Conservation (phyloP, 176 grass and related monocot genomes). For the Avena atlantica region DNA sequence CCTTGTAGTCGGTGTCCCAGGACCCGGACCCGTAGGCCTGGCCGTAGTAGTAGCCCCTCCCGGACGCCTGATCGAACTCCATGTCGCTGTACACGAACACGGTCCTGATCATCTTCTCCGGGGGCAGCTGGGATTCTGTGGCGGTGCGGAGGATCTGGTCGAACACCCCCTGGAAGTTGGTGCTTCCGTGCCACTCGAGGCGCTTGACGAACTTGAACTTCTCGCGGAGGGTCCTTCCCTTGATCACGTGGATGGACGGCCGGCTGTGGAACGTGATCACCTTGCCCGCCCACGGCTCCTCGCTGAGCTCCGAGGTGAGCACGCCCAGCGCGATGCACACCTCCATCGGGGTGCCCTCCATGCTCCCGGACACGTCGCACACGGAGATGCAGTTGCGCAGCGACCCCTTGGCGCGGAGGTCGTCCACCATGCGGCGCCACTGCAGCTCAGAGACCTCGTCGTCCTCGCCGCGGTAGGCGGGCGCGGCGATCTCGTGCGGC, state of each 20-base stretch:
- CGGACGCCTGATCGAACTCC: slow-evolving; percentile 62
- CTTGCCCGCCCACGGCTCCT: not conserved
- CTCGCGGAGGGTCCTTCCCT: not conserved
- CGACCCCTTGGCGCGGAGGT: slow-evolving; percentile 23
- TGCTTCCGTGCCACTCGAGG: slow-evolving; percentile 2
- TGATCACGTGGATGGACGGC: slow-evolving; percentile 3
- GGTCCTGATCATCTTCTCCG: slow-evolving; percentile 30
- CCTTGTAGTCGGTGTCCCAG: not conserved
- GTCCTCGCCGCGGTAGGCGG: not conserved
- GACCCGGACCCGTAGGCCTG: not conserved
- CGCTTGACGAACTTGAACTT: not conserved
- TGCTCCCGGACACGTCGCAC: slow-evolving; percentile 25
- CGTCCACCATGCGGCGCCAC: slow-evolving; percentile 17
- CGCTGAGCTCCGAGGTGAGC: slow-evolving; percentile 7
- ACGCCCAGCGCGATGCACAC: slow-evolving; percentile 19
- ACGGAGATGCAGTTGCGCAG: slow-evolving; percentile 7
- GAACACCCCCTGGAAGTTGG: slow-evolving; percentile 20
- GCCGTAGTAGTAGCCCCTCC: not conserved
- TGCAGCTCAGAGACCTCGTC: slow-evolving; percentile 13
- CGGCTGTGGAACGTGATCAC: not conserved
- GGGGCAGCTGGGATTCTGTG: not conserved
- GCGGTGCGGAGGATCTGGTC: slow-evolving; percentile 14
- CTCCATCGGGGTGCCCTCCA: slow-evolving; percentile 26
- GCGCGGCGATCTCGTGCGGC: slow-evolving; percentile 2
- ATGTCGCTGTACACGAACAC: slow-evolving; percentile 77